Base-by-base conservation (phyloP, 2,329 filamentous ascomycete species). In the Hymenotorrendiella dingleyae region DNA sequence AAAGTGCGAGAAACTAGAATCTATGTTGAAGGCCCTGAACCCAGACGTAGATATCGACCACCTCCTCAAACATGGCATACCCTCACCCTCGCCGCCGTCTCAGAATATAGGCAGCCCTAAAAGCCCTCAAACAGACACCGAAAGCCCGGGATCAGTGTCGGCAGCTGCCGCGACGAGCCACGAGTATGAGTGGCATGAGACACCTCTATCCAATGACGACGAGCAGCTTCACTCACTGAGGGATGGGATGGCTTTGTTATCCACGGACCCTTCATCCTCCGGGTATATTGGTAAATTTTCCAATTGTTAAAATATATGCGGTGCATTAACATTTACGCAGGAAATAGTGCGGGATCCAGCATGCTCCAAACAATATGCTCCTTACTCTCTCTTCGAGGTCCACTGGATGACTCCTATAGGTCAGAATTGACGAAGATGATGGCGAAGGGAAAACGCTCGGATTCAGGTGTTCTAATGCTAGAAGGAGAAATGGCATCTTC, bases 231-330 rank as follows among this genome's bases (percentile, higher is more conserved):
- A 59, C 36, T 57, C 58, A 10, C 42, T 62, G 17, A 56, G 56
- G 2, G 62, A 63, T 50, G 62, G 61, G 17, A 64, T 64, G 61
- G 61, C 61, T 12, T 52, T 61, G 2, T 42, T 65, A 2, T 59
- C 61, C 6, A 57, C 62, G 6, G 56, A 64, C 20, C 60, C 60
- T 1, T 59, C 52, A 17, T 60, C 55, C 3, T 53, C 59, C 5
- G 62, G 61, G 3, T 65, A 64, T 45, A 43, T 64, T 11, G 59
- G 60, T 30, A 49, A 16, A 12, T 8, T 21, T 23, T 27, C 9
- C 11, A n/a, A 10, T 14, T 21, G 11, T 1, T n/a, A 6, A 28
- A 17, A 24, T 26, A 4, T n/a, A 17, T 16, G n/a, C 16, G 9
- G 4, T 28, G 1, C 24, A 35, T 22, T 40, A 11, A 45, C 17